Evolutionary conservation across 2,329 filamentous ascomycete genomes (phyloP), one percentile per base, ranked within the genome.

Genomic region (Fusarium subtropicale): DNA sequence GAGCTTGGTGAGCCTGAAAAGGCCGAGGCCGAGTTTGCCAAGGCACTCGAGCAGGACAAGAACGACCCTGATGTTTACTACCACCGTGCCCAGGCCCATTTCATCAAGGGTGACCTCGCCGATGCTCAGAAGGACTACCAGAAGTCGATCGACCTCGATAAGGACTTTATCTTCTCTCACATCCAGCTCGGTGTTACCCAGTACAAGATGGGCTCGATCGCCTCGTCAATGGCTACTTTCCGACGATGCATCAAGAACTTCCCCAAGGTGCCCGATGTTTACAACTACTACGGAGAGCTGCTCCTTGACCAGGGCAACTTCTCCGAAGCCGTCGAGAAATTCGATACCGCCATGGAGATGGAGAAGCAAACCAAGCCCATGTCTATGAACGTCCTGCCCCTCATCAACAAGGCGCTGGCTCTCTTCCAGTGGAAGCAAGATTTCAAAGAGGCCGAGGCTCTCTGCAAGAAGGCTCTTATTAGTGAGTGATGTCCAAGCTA

Each of bases 271-370:
- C 94, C 95, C 8, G 96, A 99, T 78, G 96, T 98, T 41, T 99
- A 98, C 87, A 99, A 99, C 87, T 99, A 99, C 88, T 98, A 97
- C 77, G 96, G 96, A 76, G 96, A 99, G 84, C 87, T 99, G 59
- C 87, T 99, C 60, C 90, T 99, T 56, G 96, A 99, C 84, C 96
- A 98, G 85, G 91, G 93, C 81, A 97, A 97, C 81, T 98, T 91
- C 82, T 86, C 92, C 62, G 95, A 99, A 79, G 96, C 96, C 28
- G 94, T 99, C 69, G 92, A 97, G 83, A 97, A 97, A 83, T 99
- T 99, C 76, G 96, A 99, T 80, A 96, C 91, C 28, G 96, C 96
- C n/a, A 94, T 98, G 71, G 94, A 98, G 78, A 95, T 98, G 91
- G 96, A 99, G 87, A 97, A 96, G 85, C 90, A 93, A 81, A 91